phyloP scores from a whole-genome alignment of 495 filamentous ascomycete species.

The Cercophora sp. region DNA sequence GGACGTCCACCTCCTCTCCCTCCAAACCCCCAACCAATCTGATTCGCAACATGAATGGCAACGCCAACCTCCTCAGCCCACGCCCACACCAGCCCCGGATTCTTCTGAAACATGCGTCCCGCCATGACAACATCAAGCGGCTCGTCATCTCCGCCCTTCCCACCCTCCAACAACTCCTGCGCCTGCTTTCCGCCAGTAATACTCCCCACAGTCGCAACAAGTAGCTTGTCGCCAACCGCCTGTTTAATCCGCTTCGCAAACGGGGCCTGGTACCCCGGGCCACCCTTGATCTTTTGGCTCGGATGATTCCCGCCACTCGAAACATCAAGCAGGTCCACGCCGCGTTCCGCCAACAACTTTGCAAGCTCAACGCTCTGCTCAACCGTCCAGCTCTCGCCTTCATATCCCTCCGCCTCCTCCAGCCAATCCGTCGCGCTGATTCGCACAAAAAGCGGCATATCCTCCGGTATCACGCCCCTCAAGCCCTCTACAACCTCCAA shows the following conservation, averaged over 20 bases:
- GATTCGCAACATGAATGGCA: conserved; percentile 57
- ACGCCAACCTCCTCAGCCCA: conserved; percentile 63
- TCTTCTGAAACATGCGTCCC: conserved; percentile 65
- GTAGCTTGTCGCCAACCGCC: conserved; percentile 53
- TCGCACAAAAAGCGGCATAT: conserved; percentile 63
- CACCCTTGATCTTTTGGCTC: conserved; percentile 51
- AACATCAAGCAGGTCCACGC: conserved; percentile 74
- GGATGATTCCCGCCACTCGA: conserved; percentile 57
- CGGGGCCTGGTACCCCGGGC: conserved; percentile 60
- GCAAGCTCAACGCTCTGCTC: conserved; percentile 59
- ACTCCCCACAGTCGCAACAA: conserved; percentile 57
- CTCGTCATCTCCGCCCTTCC: conserved; percentile 29
- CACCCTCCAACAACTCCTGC: conserved; percentile 43
- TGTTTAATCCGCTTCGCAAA: conserved; percentile 53
- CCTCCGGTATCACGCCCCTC: conserved; percentile 50
- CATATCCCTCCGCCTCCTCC: conserved; percentile 28
- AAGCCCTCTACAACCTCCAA: conserved; percentile 45
- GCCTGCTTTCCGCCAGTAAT: conserved; percentile 57
- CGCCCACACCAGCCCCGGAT: conserved; percentile 61
- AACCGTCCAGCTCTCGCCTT: conserved; percentile 34
- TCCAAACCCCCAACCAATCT: conserved; percentile 58
- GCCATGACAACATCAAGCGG: conserved; percentile 55
- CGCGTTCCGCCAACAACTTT: conserved; percentile 57
- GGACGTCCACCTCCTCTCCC: conserved; percentile 1
- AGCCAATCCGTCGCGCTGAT: conserved; percentile 74